Conservation (phyloP, 208 protist genomes). For the Endotrypanum monterogeii region DNA sequence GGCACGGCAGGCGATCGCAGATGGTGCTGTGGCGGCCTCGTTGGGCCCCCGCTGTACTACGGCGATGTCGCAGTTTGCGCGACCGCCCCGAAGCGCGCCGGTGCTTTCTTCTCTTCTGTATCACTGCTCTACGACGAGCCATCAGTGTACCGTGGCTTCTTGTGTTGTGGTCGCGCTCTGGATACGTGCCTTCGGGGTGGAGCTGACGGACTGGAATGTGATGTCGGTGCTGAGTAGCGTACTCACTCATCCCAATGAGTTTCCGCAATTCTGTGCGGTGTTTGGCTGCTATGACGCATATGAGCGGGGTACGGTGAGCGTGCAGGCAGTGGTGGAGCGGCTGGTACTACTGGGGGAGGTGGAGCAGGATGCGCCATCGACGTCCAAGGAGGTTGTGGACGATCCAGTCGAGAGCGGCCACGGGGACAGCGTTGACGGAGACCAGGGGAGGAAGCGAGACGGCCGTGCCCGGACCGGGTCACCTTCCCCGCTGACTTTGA, state of each 20-base stretch:
- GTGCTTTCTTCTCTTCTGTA: slow-evolving; percentile 79
- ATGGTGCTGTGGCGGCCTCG: not conserved
- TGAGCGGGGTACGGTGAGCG: slow-evolving; percentile 44
- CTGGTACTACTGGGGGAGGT: slow-evolving; percentile 42
- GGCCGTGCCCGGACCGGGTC: not conserved
- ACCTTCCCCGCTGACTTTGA: slow-evolving; percentile 11
- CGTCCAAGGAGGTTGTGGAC: not conserved
- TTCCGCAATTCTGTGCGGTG: slow-evolving; percentile 57
- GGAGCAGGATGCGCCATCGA: not conserved
- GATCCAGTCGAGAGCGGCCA: not conserved
- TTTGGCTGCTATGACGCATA: slow-evolving; percentile 51
- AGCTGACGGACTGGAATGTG: slow-evolving; percentile 82
- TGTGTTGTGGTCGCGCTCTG: slow-evolving; percentile 71
- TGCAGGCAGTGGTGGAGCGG: slow-evolving; percentile 49
- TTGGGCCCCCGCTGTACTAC: slow-evolving; percentile 6
- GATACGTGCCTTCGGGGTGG: slow-evolving; percentile 70
- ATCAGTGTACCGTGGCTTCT: slow-evolving; percentile 33
- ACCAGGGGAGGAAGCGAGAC: not conserved
- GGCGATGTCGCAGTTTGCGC: not conserved
- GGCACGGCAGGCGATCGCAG: slow-evolving; percentile 11
- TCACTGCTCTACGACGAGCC: slow-evolving; percentile 53
- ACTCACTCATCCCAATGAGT: slow-evolving; percentile 51
- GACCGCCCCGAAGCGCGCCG: slow-evolving; percentile 31
- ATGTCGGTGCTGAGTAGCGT: slow-evolving; percentile 46
- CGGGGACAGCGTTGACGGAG: not conserved